phyloP scores from a whole-genome alignment of 768 basidiomycete genomes.

The Xerocomellus intermedius region DNA sequence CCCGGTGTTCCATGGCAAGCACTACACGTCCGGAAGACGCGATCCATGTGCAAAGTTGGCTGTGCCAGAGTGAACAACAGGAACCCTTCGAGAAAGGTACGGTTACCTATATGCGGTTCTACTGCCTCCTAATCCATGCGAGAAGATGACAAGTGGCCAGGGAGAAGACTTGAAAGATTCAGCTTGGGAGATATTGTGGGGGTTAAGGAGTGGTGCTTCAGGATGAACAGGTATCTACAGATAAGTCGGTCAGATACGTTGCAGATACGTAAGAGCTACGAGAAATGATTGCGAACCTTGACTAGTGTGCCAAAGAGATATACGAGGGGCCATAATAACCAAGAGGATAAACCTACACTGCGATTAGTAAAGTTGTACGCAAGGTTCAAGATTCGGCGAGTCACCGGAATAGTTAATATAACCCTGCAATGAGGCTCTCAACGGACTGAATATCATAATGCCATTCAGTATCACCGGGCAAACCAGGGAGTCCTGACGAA shows the following conservation, averaged over 20 bases:
- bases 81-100: neutral
- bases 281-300: constrained; percentile 37
- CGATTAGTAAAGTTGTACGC: neutral
- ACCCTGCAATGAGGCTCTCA: constrained; percentile 46
- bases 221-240: constrained; percentile 55
- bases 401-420: constrained; percentile 50
- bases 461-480: neutral
- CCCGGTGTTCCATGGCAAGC: constrained; percentile 78
- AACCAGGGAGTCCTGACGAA: constrained; percentile 26
- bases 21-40: constrained; percentile 82
- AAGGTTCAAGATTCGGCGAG: neutral
- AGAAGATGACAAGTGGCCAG: constrained; percentile 83
- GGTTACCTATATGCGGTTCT: constrained; percentile 65
- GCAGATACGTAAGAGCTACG: neutral
- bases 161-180: constrained; percentile 27
- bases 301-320: constrained; percentile 51
- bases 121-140: constrained; percentile 78
- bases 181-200: neutral
- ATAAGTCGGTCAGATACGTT: neutral
- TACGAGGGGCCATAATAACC: constrained; percentile 43
- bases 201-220: constrained; percentile 51
- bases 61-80: constrained; percentile 21
- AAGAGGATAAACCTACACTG: constrained; percentile 24
- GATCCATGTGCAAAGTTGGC: constrained; percentile 68
- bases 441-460: constrained; percentile 31